phyloP scores from a whole-genome alignment of 176 grass and related monocot genomes.

The Carex cristatella region DNA sequence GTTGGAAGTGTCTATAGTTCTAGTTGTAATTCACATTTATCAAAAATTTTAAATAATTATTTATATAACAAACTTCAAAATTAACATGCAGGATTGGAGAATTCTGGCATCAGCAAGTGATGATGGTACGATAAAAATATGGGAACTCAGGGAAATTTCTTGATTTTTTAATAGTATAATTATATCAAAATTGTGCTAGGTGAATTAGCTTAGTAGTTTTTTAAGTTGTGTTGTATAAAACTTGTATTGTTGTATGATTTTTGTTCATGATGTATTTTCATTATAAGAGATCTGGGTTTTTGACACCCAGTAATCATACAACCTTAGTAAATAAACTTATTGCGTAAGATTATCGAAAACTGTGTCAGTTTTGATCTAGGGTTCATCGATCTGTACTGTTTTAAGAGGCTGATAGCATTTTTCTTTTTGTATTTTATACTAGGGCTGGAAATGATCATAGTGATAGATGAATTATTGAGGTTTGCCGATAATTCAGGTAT shows the following conservation, averaged over 20 bases:
- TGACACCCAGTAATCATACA: not conserved
- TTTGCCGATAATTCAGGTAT: no score
- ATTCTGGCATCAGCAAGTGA: conserved; percentile 78
- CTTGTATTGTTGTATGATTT: not conserved
- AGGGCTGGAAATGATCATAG: no score
- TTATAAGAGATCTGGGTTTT: not conserved
- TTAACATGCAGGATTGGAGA: conserved; percentile 48
- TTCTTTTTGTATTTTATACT: not conserved
- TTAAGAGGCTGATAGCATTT: not conserved
- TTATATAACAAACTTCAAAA: not conserved
- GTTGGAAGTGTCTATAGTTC: not conserved
- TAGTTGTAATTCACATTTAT: not conserved
- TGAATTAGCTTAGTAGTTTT: not conserved
- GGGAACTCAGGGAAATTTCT: conserved; percentile 54
- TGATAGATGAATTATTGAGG: no score
- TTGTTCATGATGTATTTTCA: conserved; percentile 7
- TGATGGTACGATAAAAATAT: conserved; percentile 80
- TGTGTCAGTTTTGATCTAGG: not conserved
- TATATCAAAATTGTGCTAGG: not conserved
- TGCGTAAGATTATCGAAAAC: not conserved
- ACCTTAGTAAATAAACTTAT: not conserved
- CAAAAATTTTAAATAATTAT: not conserved
- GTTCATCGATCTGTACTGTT: not conserved
- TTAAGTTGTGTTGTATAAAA: not conserved
- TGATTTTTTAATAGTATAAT: conserved; percentile 16